Base-by-base conservation (phyloP, 768 basidiomycete species). In the Termitomyces sp. region DNA sequence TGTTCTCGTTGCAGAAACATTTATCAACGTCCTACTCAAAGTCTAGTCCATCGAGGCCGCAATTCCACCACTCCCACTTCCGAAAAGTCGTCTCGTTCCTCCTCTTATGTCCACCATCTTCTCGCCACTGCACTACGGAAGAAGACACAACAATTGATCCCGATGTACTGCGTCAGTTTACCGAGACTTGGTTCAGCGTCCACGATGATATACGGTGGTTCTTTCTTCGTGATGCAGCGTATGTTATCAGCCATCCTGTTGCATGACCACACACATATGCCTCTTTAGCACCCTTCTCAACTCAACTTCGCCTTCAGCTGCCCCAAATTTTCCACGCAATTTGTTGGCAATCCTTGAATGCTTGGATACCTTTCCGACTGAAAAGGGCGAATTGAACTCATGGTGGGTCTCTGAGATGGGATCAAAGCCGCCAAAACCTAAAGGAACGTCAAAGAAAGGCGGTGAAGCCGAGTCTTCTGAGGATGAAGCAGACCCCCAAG, bases 131-230 rank as follows among this genome's bases (percentile, higher is more conserved):
- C n/a, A 35, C 58, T 7, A 10, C 72, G 73, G 44, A 54, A 43
- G 44, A 64, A 18, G 64, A 69, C 42, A 67, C 75, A 26, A 68
- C 72, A 36, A 71, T 86, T 18, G 81, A 86, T 55, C 54, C 75
- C 5, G 87, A 89, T 57, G 83, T 92, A 3, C 72, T 85, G 26
- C 73, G 83, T 44, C 70, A 78, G 12, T 92, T 93, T 64, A 73
- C 85, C 54, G 79, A 81, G 48, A 85, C 80, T 14, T 94, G 88
- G 86, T 79, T 92, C 63, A 85, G 83, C 61, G 82, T 88, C 13
- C 67, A 90, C 67, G 89, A 92, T 65, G 93, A 96, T 65, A 75
- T 95, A 33, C 82, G 93, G 58, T 95, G 90, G 90, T 91, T 89
- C 74, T 94, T 93, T 75, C 78, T 96, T 35, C 81, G 88, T 44